Percentiles rank a stretch among this genome's conserved stretches.
Conservation (phyloP, 495 filamentous ascomycete genomes). For the Aspergillus haitiensis region DNA sequence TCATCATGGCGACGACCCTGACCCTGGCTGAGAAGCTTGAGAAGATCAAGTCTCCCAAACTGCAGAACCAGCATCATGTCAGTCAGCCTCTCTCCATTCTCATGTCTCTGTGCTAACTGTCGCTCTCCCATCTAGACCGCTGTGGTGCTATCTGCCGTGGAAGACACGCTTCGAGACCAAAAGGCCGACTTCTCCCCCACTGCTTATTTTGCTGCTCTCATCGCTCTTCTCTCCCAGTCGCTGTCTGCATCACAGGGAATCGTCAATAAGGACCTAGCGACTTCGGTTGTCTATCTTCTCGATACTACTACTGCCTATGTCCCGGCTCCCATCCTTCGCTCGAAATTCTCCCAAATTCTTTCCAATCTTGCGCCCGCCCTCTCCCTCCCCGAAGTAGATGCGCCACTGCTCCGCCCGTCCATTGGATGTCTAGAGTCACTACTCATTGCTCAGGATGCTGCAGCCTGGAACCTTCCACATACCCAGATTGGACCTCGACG, state of each 20-base stretch:
- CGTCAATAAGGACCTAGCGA: conserved; percentile 79
- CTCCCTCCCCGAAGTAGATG: conserved; percentile 77
- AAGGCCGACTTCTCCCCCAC: conserved; percentile 79
- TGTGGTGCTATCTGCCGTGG: conserved; percentile 84
- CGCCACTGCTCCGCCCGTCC: conserved; percentile 80
- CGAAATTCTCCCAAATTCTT: conserved; percentile 93
- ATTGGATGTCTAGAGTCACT: conserved; percentile 91
- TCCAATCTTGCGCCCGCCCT: conserved; percentile 80
- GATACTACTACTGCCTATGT: conserved; percentile 82
- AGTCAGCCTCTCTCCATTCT: conserved; percentile 21
- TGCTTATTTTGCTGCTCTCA: conserved; percentile 93
- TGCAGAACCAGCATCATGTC: conserved; percentile 93
- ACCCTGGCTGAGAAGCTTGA: conserved; percentile 87
- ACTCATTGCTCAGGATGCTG: conserved; percentile 80
- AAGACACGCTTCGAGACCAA: conserved; percentile 86
- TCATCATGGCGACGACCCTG: conserved; percentile 64
- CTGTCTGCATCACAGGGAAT: conserved; percentile 59
- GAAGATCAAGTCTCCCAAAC: conserved; percentile 93
- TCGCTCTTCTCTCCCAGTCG: conserved; percentile 80
- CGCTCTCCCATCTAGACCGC: conserved; percentile 59
- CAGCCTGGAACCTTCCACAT: conserved; percentile 82
- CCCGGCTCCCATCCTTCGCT: conserved; percentile 79
- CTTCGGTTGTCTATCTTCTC: conserved; percentile 92
- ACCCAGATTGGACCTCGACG: conserved; percentile 83
- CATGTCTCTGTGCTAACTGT: conserved; percentile 19